These are phyloP conservation scores for Penicillium macrosclerotiorum DNA, from an alignment of 495 filamentous ascomycete species.

Conservation along the genomic window DNA sequence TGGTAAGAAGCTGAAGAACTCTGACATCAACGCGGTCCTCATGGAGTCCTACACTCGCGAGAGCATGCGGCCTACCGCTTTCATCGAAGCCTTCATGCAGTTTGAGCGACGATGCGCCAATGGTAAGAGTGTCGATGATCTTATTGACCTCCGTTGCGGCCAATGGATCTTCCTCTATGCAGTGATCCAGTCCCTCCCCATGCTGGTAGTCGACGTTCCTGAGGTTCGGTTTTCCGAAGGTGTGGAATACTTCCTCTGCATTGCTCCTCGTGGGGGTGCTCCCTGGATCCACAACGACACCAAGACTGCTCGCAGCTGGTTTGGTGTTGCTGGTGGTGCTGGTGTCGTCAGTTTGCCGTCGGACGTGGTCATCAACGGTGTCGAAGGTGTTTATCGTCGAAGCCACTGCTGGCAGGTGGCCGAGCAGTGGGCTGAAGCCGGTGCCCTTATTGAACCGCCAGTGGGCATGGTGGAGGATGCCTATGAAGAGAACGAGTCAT, in stretches of 20 bases:
- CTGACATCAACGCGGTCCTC: constrained; percentile 72
- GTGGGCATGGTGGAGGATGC: constrained; percentile 41
- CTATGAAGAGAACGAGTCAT: constrained; percentile 42
- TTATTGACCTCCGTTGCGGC: constrained; percentile 74
- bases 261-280: constrained; percentile 74
- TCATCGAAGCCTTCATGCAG: constrained; percentile 75
- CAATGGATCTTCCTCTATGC: constrained; percentile 96
- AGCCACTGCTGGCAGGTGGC: constrained; percentile 90
- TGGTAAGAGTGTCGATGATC: constrained; percentile 67
- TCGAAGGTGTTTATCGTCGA: constrained; percentile 86
- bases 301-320: constrained; percentile 71
- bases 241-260: constrained; percentile 96
- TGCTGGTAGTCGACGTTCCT: constrained; percentile 85
- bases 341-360: constrained; percentile 74
- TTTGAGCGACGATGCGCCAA: constrained; percentile 76
- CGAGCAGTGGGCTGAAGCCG: constrained; percentile 63
- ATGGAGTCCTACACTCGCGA: constrained; percentile 77
- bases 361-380: constrained; percentile 81
- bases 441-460: constrained; percentile 36
- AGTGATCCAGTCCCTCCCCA: constrained; percentile 83
- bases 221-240: constrained; percentile 71
- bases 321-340: constrained; percentile 67
- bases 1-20: constrained; percentile 67
- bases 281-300: constrained; percentile 81
- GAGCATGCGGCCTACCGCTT: constrained; percentile 57